Percentiles rank a stretch among this genome's conserved stretches.
Evolutionary conservation across 805 yeast genomes (phyloP).

Genomic region (Teunomyces panamensis): DNA sequence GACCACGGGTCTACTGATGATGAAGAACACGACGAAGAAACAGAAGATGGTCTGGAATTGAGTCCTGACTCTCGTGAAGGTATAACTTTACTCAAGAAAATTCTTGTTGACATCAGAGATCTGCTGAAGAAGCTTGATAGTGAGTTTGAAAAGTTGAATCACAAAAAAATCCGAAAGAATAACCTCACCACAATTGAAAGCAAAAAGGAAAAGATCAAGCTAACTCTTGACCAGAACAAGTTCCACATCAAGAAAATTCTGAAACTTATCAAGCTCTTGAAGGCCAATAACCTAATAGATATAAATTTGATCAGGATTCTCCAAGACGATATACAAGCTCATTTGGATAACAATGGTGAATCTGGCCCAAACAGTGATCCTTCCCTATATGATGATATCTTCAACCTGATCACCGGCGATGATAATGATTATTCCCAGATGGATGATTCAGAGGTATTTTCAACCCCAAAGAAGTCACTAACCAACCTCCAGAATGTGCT

Average conservation of each 20-base stretch:
- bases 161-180: conserved; percentile 39
- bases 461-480: conserved; percentile 6
- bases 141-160: conserved; percentile 39
- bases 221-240: conserved; percentile 27
- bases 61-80: conserved; percentile 34
- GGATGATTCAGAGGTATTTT: conserved; percentile 12
- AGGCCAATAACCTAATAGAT: conserved; percentile 22
- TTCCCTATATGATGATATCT: conserved; percentile 41
- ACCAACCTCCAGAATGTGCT: not conserved
- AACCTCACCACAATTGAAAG: conserved; percentile 34
- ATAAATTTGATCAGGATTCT: conserved; percentile 32
- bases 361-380: conserved; percentile 38
- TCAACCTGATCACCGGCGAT: conserved; percentile 16
- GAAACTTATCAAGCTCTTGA: conserved; percentile 28
- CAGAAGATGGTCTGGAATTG: conserved; percentile 16
- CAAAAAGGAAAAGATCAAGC: conserved; percentile 39
- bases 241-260: conserved; percentile 38
- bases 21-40: conserved; percentile 12
- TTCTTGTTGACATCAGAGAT: conserved; percentile 28
- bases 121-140: conserved; percentile 36
- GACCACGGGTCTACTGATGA: conserved; percentile 22
- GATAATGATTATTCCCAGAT: conserved; percentile 10
- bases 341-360: conserved; percentile 37
- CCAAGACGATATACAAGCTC: conserved; percentile 38
- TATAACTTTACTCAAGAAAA: conserved; percentile 29